These are phyloP conservation scores for Suillus weaverae DNA, from an alignment of 768 basidiomycete species.

Conservation along the genomic window DNA sequence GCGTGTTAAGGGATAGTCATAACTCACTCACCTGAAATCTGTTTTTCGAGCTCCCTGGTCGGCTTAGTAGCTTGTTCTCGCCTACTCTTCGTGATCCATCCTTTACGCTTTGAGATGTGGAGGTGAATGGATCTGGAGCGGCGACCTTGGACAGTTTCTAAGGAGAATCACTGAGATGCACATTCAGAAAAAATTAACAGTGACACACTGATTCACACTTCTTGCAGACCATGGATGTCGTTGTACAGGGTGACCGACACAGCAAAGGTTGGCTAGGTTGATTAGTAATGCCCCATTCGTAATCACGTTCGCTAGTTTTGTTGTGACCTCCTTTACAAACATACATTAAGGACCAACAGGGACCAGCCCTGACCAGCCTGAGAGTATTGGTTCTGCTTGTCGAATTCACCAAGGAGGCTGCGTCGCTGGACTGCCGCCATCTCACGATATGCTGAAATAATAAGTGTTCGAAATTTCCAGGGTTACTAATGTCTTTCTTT, in stretches of 20 bases:
- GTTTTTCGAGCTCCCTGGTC: conserved; percentile 72
- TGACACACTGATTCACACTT: conserved; percentile 74
- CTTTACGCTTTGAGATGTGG: conserved; percentile 73
- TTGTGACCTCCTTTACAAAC: not conserved
- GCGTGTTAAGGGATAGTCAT: conserved; percentile 13
- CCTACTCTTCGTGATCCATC: conserved; percentile 79
- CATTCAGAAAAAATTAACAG: conserved; percentile 15
- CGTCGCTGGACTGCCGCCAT: not conserved
- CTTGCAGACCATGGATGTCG: conserved; percentile 72
- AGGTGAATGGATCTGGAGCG: conserved; percentile 83
- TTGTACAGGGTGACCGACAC: conserved; percentile 1
- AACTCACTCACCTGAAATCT: conserved; percentile 63
- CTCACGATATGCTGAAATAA: conserved; percentile 6
- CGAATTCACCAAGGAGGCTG: conserved; percentile 4
- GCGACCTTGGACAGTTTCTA: conserved; percentile 91
- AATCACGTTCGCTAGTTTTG: not conserved
- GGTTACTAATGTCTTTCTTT: conserved; percentile 8
- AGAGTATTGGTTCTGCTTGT: conserved; percentile 8
- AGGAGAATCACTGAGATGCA: not conserved
- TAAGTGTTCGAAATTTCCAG: conserved; percentile 4
- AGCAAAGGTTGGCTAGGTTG: not conserved
- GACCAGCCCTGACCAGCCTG: not conserved
- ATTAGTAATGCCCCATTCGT: not conserved
- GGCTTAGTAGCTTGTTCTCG: conserved; percentile 78
- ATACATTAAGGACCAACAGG: not conserved